Conservation (phyloP, 129 eudicot genomes). For the Heracleum sosnowskyi region DNA sequence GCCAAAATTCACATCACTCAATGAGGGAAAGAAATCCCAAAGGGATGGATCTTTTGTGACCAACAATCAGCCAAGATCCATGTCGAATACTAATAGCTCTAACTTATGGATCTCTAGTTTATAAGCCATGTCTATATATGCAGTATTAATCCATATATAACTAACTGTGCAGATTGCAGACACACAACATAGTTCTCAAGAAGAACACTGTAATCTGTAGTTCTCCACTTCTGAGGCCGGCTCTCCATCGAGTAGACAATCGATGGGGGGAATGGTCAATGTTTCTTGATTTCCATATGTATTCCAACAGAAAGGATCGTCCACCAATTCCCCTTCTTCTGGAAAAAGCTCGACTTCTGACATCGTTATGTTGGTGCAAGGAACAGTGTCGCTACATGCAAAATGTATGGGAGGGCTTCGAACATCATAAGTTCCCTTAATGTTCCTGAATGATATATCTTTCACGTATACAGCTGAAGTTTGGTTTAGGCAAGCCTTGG, state of each 20-base stretch:
- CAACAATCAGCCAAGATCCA: conserved; percentile 9
- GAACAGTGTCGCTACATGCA: conserved; percentile 84
- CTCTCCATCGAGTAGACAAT: conserved; percentile 76
- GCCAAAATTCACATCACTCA: conserved; percentile 33
- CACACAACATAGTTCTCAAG: conserved; percentile 10
- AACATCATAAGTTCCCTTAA: conserved; percentile 82
- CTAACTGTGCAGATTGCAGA: conserved; percentile 21
- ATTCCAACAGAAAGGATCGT: conserved; percentile 96
- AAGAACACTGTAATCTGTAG: conserved; percentile 23
- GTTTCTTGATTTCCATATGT: conserved; percentile 89
- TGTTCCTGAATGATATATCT: conserved; percentile 64
- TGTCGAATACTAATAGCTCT: conserved; percentile 6
- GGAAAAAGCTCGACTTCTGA: conserved; percentile 89
- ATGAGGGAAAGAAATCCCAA: conserved; percentile 31
- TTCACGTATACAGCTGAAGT: conserved; percentile 75
- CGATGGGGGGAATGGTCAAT: conserved; percentile 82
- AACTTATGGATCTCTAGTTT: conserved; percentile 11
- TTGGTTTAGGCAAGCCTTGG: conserved; percentile 65
- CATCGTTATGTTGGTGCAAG: conserved; percentile 94
- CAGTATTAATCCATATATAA: conserved; percentile 8
- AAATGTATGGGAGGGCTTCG: conserved; percentile 91
- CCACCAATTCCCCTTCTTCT: conserved; percentile 64
- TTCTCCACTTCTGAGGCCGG: conserved; percentile 38
- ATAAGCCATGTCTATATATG: not conserved
- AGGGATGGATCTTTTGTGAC: conserved; percentile 27